Evolutionary conservation across 352 stramenopile genomes (phyloP), one percentile per base, ranked within the genome.

Genomic region (Phytopythium kandeliae): DNA sequence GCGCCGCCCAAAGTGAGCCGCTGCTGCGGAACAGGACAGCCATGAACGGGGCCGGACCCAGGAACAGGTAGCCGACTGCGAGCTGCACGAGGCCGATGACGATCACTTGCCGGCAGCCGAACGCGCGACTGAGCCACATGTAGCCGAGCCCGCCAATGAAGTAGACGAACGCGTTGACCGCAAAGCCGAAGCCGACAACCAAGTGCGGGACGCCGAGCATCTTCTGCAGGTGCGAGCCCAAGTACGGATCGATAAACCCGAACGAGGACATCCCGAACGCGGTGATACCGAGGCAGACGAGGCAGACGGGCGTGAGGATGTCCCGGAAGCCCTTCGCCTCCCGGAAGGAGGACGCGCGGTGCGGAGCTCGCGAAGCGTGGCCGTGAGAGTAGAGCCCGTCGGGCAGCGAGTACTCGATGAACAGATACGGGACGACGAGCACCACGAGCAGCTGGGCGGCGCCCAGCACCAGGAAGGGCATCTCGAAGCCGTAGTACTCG

Each of bases 401-500:
- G 4, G 74, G 67, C 3, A 89, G 71, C 35, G 69, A 71, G 57
- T 89, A 89, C 51, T 89, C 78, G 54, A 89, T 81, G 55, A 89
- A 89, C 42, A 86, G 51, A 45, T 85, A 81, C 10, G 78, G 78
- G 3, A 86, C 59, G 26, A 85, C 30, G 63, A 89, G 78, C 45
- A 89, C 71, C 11, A 78, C 61, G 26, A 74, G 40, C 24, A 89
- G 62, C 57, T 89, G 78, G 19, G 73, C 68, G 12, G 82, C 63
- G 4, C 78, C 78, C 11, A 74, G 82, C 8, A 54, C 59, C 5
- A 89, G 44, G 54, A 89, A 89, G 10, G 78, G 78, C 48, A 86
- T 63, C 43, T 74, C 55, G 35, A 76, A 78, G 19, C 78, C 78
- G 37, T 71, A 61, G 22, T 60, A 69, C 41, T 83, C 64, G 58